Base-by-base conservation (phyloP, 208 protist species). In the Leishmania major region DNA sequence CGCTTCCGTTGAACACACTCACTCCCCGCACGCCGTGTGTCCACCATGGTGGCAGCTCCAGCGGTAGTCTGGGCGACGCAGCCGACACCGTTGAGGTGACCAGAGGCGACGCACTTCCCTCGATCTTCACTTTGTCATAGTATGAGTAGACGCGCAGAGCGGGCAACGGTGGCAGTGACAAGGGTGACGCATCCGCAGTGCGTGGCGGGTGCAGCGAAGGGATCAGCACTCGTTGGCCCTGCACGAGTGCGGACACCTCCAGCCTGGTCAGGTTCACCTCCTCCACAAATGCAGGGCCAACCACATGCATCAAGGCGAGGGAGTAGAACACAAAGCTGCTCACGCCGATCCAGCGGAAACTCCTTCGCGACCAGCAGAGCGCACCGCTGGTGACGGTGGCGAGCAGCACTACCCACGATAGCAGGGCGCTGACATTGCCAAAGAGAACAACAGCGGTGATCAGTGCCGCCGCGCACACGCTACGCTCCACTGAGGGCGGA, bases 281-380 rank as follows among this genome's bases (percentile, higher is more conserved):
- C 47, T 80, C 79, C 45, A 55, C n/a, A 40, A 83, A 51, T 28
- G 77, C 59, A 28, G 83, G 79, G 15, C 79, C 79, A 0, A 81
- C 47, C 3, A 86, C 8, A 53, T 86, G 78, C n/a, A 81, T 25
- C 4, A 84, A 31, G 22, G 64, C 53, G 7, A 87, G 15, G 40
- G 59, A 66, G 28, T 83, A 78, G 31, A 84, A 45, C 7, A 75
- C 55, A 49, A 87, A 89, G 71, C 79, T 59, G 60, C 57, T 37
- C 45, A 87, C 76, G 67, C 77, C 79, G 4, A 90, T 67, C 79
- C 80, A 83, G 53, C 82, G 84, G 71, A 84, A 82, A 60, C 89
- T 92, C 45, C 66, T 10, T 13, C 31, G 17, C 1, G 89, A 92
- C 81, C 86, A 86, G 55, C 86, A 79, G 31, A 87, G 45, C 60